Base-by-base conservation (phyloP, 306 rosid genomes). In the Quercus dentata region DNA sequence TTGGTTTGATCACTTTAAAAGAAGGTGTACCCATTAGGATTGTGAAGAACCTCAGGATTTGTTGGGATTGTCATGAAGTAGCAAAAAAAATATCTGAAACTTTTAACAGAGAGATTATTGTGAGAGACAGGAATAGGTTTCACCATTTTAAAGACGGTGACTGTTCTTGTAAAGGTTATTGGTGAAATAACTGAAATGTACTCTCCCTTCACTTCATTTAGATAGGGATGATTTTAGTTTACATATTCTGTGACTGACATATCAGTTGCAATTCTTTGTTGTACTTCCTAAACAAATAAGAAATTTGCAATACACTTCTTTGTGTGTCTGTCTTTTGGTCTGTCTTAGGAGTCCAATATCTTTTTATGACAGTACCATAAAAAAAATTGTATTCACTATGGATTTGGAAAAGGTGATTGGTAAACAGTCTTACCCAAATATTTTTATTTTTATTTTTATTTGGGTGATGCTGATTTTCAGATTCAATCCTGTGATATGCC, bases 31-130 rank as follows among this genome's bases (percentile, higher is more conserved):
- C 87, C 2, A 80, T 86, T 77, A 64, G 83, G 82, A 83, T 88
- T 56, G 89, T 83, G 73, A 87, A 89, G 84, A 85, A 83, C 78
- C 84, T 85, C 17, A 69, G 88, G 75, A 82, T 85, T 52, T 87
- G 84, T 73, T 82, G 79, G 88, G 84, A 85, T 75, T 89, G 93
- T 69, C 97, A 89, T 70, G 90, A 87, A 18, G 91, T 81, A 15
- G 75, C 90, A 51, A 89, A 86, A 69, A 68, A 89, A 85, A 83
- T 87, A 31, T 86, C 92, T 28, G 81, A 79, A 71, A 13, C 78
- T 79, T 91, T 69, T 56, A 35, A 72, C n/a, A 77, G 86, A 52
- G 83, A 84, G 61, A 89, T 89, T 71, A 74, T 83, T 68, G 82
- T 89, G 11, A 81, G 92, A 83, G 89, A 89, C 76, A 79, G 92